Base-by-base conservation (phyloP, 768 basidiomycete genomes). In the Kwoniella bestiolae region DNA sequence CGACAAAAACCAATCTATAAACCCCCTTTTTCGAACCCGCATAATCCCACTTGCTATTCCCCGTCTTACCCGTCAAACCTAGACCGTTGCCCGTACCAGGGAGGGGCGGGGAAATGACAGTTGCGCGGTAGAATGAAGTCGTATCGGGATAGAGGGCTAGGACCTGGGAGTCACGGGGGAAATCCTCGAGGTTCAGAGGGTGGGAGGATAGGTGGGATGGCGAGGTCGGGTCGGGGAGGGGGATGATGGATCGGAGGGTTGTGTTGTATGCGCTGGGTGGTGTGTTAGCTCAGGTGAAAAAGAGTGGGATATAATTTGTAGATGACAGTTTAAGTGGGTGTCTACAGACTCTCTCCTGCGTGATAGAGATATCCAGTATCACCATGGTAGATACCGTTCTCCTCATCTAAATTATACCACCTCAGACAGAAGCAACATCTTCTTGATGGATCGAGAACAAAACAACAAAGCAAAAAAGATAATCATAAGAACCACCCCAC, bases 71-170 rank as follows among this genome's bases (percentile, higher is more conserved):
- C 25, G 29, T 58, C 6, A 70, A 56, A n/a, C 69, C 68, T 28
- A 66, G 55, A 34, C 76, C 65, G 28, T 59, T 67, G 25, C 76
- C 67, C 21, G 66, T 65, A 1, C 69, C 70, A 18, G 71, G 68
- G 8, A 71, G 49, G 3, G 77, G 73, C 2, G 74, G 57, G 2
- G 72, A 55, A 0, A 79, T 65, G 41, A 84, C 80, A 3, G 71
- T 69, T 16, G 82, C 83, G 2, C 73, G 72, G 66, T 84, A 84
- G 70, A 84, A 83, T 0, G 79, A 74, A 0, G 83, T 83, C 21
- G 83, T 84, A 29, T 83, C 83, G 12, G 83, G 83, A 49, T 83
- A 84, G 18, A 82, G 68, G 7, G 80, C 83, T 60, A 83, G 75
- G 38, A 83, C 82, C 21, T 65, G 56, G 0, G 77, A 72, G 1